Conservation (phyloP, 2,329 filamentous ascomycete genomes). For the Diaporthe sp. region DNA sequence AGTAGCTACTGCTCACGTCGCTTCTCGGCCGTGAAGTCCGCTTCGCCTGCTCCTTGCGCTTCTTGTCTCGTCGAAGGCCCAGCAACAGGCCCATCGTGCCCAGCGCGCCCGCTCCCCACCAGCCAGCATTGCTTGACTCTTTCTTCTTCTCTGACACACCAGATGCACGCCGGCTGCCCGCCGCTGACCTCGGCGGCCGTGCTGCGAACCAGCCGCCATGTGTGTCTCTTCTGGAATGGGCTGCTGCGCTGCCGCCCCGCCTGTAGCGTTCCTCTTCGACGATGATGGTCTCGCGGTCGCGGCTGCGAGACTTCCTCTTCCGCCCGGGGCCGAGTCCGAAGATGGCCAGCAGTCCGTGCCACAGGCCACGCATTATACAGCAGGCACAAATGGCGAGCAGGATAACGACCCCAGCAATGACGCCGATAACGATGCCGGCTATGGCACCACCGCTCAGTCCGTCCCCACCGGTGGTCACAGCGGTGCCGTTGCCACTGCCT, state of each 20-base stretch:
- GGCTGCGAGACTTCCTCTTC: conserved; percentile 50
- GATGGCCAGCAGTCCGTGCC: conserved; percentile 67
- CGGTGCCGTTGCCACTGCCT: conserved; percentile 48
- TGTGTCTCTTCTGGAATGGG: conserved; percentile 52
- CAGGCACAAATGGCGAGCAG: conserved; percentile 80
- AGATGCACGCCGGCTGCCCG: conserved; percentile 51
- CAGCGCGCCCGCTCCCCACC: conserved; percentile 63
- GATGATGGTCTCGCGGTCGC: conserved; percentile 55
- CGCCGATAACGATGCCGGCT: conserved; percentile 83
- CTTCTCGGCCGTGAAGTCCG: conserved; percentile 47
- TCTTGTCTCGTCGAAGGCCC: conserved; percentile 62
- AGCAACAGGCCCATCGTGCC: conserved; percentile 65
- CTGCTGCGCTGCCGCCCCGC: conserved; percentile 55
- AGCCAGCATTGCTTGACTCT: conserved; percentile 56
- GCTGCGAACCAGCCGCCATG: conserved; percentile 33
- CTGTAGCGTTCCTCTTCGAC: conserved; percentile 73
- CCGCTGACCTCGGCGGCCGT: conserved; percentile 51
- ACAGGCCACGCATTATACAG: conserved; percentile 73
- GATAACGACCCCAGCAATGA: conserved; percentile 73
- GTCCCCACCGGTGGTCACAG: conserved; percentile 49
- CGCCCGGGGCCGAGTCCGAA: conserved; percentile 69
- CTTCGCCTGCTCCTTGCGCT: conserved; percentile 52
- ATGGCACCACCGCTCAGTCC: conserved; percentile 77
- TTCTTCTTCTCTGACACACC: conserved; percentile 57
- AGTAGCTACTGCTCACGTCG: conserved; percentile 62